These are phyloP conservation scores for Venturia pyrina DNA, from an alignment of 2,329 filamentous ascomycete genomes.

Conservation along the genomic window DNA sequence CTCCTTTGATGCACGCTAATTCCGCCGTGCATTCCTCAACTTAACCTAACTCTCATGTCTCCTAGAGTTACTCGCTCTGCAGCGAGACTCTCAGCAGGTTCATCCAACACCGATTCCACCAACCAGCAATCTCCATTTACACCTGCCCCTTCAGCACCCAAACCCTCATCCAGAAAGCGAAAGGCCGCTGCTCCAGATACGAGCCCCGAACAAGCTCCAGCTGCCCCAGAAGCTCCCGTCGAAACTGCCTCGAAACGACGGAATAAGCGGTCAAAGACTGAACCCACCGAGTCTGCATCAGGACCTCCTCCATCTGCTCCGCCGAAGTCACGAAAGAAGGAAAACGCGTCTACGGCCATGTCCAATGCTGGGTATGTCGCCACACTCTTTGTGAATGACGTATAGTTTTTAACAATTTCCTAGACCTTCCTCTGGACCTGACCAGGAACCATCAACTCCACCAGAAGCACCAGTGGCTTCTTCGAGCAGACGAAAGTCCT, in stretches of 20 bases:
- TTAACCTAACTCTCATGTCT: constrained; percentile 66
- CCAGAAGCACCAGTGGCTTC: constrained; percentile 45
- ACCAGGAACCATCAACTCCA: constrained; percentile 44
- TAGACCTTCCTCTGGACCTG: constrained; percentile 54
- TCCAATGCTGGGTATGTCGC: constrained; percentile 57
- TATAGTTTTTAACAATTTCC: constrained; percentile 16
- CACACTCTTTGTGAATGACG: constrained; percentile 10
- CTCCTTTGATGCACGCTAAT: not conserved
- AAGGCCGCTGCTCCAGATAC: constrained; percentile 49
- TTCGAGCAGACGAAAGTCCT: constrained; percentile 64
- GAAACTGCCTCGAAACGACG: constrained; percentile 26
- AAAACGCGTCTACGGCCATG: constrained; percentile 57
- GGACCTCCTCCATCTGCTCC: constrained; percentile 28
- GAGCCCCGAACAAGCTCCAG: constrained; percentile 38
- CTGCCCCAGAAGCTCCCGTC: constrained; percentile 29
- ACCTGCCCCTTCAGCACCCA: constrained; percentile 33
- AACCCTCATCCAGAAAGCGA: constrained; percentile 56
- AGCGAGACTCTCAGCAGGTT: constrained; percentile 73
- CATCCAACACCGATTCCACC: constrained; percentile 34
- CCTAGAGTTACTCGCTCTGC: constrained; percentile 92
- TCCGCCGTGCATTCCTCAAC: not conserved
- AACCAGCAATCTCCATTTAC: constrained; percentile 29
- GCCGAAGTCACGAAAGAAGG: constrained; percentile 41
- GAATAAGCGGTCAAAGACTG: constrained; percentile 22
- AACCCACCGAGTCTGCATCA: not conserved